Conservation (phyloP, 805 yeast genomes). For the Metschnikowia amazonensis region DNA sequence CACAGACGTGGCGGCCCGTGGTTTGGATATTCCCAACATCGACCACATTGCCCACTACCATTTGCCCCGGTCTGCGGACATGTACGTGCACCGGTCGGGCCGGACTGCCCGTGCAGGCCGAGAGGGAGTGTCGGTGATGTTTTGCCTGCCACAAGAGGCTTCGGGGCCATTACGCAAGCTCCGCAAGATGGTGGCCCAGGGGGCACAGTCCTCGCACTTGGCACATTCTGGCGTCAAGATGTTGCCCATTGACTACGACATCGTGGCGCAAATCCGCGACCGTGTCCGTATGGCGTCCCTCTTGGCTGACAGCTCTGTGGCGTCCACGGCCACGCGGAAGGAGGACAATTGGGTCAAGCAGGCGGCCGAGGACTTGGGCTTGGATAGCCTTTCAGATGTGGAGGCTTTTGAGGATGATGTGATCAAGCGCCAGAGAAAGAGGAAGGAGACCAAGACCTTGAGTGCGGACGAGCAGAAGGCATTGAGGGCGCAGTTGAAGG, state of each 20-base stretch:
- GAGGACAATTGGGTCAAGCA: conserved; percentile 79
- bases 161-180: conserved; percentile 81
- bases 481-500: conserved; percentile 50
- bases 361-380: conserved; percentile 91
- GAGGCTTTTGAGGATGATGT: conserved; percentile 63
- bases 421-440: conserved; percentile 57
- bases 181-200: conserved; percentile 49
- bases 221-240: conserved; percentile 53
- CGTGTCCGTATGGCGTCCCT: conserved; percentile 67
- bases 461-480: conserved; percentile 46
- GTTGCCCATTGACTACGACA: conserved; percentile 72
- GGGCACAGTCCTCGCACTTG: conserved; percentile 26
- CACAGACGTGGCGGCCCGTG: conserved; percentile 98
- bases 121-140: conserved; percentile 91
- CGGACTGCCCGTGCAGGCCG: conserved; percentile 96
- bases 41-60: conserved; percentile 96
- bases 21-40: conserved; percentile 85
- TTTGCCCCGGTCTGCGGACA: conserved; percentile 89
- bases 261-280: conserved; percentile 65
- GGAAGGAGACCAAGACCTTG: conserved; percentile 39
- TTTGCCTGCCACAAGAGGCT: conserved; percentile 92
- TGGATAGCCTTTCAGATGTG: conserved; percentile 64
- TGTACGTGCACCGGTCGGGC: conserved; percentile 93
- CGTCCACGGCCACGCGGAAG: conserved; percentile 55
- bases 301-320: conserved; percentile 68